phyloP scores from a whole-genome alignment of 2,329 filamentous ascomycete genomes.

The Colletotrichum orbiculare region DNA sequence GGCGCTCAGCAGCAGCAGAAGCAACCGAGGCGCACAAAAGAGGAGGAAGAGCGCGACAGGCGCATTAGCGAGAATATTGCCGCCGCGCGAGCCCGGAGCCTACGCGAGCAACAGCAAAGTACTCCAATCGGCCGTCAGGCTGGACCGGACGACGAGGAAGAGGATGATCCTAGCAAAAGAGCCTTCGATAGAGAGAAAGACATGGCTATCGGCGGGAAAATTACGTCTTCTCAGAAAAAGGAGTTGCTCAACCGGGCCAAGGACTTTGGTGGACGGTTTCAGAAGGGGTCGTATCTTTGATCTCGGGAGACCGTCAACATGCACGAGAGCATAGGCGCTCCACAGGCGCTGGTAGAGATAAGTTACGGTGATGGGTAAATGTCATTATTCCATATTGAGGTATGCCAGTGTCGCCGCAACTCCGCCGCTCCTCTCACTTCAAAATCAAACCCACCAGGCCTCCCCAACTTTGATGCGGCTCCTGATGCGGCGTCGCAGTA shows the following conservation, averaged over 20 bases:
- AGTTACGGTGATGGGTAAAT: slow-evolving; percentile 5
- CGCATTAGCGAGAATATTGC: slow-evolving; percentile 62
- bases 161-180: slow-evolving; percentile 91
- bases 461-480: slow-evolving; percentile 16
- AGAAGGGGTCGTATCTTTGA: slow-evolving; percentile 75
- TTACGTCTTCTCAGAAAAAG: slow-evolving; percentile 78
- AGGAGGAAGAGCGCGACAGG: slow-evolving; percentile 66
- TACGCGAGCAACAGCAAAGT: slow-evolving; percentile 66
- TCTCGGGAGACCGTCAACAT: not conserved
- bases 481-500: slow-evolving; percentile 2
- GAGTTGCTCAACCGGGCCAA: slow-evolving; percentile 83
- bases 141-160: slow-evolving; percentile 67
- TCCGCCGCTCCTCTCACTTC: slow-evolving; percentile 38
- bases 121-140: slow-evolving; percentile 42
- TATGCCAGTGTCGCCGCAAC: slow-evolving; percentile 38
- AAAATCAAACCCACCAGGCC: slow-evolving; percentile 36
- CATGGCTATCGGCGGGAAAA: slow-evolving; percentile 80
- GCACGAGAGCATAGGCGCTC: too few relatives aligned
- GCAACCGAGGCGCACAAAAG: slow-evolving; percentile 60
- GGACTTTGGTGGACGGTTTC: slow-evolving; percentile 85
- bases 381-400: slow-evolving; percentile 36
- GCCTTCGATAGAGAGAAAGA: slow-evolving; percentile 95
- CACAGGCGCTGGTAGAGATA: too few relatives aligned
- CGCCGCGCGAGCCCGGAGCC: slow-evolving; percentile 65
- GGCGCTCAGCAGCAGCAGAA: slow-evolving; percentile 51